Base-by-base conservation (phyloP, 768 basidiomycete species). In the Pleurotus salmoneostramineus region DNA sequence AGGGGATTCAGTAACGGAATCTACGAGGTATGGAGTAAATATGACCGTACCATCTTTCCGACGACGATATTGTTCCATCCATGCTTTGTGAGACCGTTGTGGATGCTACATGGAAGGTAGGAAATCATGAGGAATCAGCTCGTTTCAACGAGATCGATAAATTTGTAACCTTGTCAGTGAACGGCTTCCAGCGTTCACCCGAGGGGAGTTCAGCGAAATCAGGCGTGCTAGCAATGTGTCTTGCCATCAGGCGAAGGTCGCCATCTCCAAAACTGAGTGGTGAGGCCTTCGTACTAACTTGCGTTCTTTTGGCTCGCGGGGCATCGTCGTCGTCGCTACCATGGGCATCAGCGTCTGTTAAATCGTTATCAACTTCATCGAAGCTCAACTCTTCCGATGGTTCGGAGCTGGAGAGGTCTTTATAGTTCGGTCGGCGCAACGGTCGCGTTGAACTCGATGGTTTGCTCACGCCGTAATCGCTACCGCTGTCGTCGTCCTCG, bases 221-320 rank as follows among this genome's bases (percentile, higher is more conserved):
- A 2, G 73, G 69, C 54, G 72, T 73, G 5, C 72, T 74, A 27
- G 81, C 80, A 36, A 88, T 79, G 68, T 86, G 80, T 61, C 78
- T 82, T 11, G 86, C 85, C 50, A 83, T 73, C 48, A 80, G 74
- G 59, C 84, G 80, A 57, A 81, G 69, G 64, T 90, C 88, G n/a
- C 84, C 84, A n/a, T 77, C 74, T n/a, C 36, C 52, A 55, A 55
- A 55, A 27, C 78, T 82, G 60, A 83, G 85, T 3, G 78, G 60
- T 40, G 17, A 40, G 11, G 52, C 52, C n/a, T 37, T 31, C 8
- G 31, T 61, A 15, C 36, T 50, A 36, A 45, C 45, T 27, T 45
- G 21, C 35, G 33, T 35, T 32, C 27, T 51, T 45, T 42, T 49
- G 32, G 15, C 40, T 31, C 35, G 56, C 10, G 71, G 66, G 5